A percentile compares a stretch with the other conserved stretches of the same genome.
phyloP scores from a whole-genome alignment of 1,284 basidiomycete species.

The Trametes versicolor region DNA sequence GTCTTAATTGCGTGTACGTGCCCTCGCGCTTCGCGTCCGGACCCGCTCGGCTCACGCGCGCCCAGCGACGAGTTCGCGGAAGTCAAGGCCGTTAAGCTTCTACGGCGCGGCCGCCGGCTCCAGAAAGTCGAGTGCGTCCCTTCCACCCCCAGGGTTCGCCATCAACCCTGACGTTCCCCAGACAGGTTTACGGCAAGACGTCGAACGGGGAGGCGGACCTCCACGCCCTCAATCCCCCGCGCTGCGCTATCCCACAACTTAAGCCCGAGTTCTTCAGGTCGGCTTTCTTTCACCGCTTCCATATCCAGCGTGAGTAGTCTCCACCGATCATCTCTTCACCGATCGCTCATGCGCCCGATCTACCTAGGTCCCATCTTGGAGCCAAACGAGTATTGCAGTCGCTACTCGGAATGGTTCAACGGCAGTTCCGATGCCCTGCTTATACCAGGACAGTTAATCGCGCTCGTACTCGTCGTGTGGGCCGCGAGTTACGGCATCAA shows the following conservation, averaged over 20 bases:
- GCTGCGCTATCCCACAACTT: slow-evolving; percentile 72
- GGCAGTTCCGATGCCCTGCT: slow-evolving; percentile 63
- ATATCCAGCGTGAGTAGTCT: slow-evolving; percentile 74
- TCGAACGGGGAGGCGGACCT: slow-evolving; percentile 57
- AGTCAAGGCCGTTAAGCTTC: slow-evolving; percentile 86
- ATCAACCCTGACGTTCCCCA: slow-evolving; percentile 31
- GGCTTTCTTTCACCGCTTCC: slow-evolving; percentile 83
- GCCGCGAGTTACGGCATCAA: slow-evolving; percentile 88
- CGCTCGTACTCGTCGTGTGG: slow-evolving; percentile 83
- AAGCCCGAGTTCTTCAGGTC: slow-evolving; percentile 84
- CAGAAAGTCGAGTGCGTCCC: slow-evolving; percentile 75
- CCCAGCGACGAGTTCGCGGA: slow-evolving; percentile 88
- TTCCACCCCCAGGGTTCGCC: slow-evolving; percentile 1
- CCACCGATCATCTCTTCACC: slow-evolving; percentile 18
- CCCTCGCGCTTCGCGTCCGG: slow-evolving; percentile 12
- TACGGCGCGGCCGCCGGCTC: slow-evolving; percentile 83
- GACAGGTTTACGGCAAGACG: slow-evolving; percentile 54
- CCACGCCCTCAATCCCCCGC: slow-evolving; percentile 42
- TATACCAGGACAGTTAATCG: slow-evolving; percentile 69
- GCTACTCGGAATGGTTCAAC: slow-evolving; percentile 71
- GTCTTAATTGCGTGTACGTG: slow-evolving; percentile 85
- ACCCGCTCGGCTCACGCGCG: slow-evolving; percentile 10
- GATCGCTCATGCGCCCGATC: slow-evolving; percentile 47
- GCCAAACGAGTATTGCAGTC: slow-evolving; percentile 75
- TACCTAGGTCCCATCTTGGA: slow-evolving; percentile 75